Conservation (phyloP, 2,329 filamentous ascomycete species). For the Penicillium psychrosexuale region DNA sequence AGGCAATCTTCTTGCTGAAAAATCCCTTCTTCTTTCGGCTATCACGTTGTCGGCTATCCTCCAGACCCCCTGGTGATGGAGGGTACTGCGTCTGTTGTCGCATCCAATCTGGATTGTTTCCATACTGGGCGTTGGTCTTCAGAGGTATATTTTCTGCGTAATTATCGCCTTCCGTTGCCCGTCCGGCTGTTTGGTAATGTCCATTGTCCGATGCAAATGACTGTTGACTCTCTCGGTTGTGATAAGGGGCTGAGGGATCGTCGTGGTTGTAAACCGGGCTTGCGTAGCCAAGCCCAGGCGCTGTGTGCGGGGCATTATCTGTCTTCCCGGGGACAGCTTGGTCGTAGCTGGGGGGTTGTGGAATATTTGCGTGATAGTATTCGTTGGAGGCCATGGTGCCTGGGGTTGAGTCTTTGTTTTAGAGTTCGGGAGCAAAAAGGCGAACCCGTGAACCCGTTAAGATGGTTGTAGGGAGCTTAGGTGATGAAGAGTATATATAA, state of each 20-base stretch:
- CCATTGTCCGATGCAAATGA: constrained; percentile 35
- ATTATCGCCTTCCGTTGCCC: constrained; percentile 33
- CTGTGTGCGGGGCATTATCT: constrained; percentile 34
- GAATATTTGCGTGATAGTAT: constrained; percentile 57
- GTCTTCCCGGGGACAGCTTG: constrained; percentile 35
- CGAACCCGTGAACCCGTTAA: neutral
- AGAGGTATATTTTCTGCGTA: constrained; percentile 45
- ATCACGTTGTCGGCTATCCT: constrained; percentile 13
- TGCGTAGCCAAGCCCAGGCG: constrained; percentile 21
- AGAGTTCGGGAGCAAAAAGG: neutral
- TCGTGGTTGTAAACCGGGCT: constrained; percentile 39
- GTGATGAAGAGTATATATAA: neutral
- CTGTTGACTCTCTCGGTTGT: constrained; percentile 38
- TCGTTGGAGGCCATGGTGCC: constrained; percentile 61
- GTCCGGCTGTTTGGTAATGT: constrained; percentile 31
- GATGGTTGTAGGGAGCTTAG: neutral
- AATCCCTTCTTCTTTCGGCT: constrained; percentile 46
- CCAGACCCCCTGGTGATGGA: constrained; percentile 51
- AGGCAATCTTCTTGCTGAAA: constrained; percentile 63
- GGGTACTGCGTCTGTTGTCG: constrained; percentile 46
- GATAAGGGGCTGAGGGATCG: constrained; percentile 40
- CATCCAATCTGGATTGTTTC: constrained; percentile 40
- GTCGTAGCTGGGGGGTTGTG: constrained; percentile 32
- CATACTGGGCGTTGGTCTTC: constrained; percentile 37
- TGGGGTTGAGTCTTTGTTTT: constrained; percentile 1